Evolutionary conservation across 257 asterid genomes (phyloP).

Genomic region (Solanum chilense): DNA sequence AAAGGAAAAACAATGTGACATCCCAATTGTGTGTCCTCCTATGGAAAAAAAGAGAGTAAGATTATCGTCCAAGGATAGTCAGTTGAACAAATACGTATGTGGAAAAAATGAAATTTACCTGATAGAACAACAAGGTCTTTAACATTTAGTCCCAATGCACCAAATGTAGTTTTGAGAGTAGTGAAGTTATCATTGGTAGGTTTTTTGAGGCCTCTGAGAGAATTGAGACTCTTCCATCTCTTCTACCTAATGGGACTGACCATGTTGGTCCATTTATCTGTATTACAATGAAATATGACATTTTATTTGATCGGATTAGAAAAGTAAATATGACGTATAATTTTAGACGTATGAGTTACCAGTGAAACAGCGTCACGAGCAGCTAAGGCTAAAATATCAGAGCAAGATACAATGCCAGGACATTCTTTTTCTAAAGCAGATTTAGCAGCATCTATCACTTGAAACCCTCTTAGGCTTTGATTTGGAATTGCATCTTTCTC

Average conservation of each 20-base stretch:
- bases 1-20: background rate
- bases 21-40: background rate
- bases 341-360: constrained; percentile 8
- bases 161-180: constrained; percentile 12
- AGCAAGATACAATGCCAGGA: constrained; percentile 57
- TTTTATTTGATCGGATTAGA: background rate
- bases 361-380: constrained; percentile 47
- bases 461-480: constrained; percentile 39
- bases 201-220: constrained; percentile 24
- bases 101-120: background rate
- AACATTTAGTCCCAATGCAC: constrained; percentile 5
- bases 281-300: background rate
- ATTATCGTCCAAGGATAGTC: background rate
- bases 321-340: background rate
- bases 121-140: constrained; percentile 23
- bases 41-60: background rate
- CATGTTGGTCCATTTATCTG: constrained; percentile 59
- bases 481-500: constrained; percentile 56
- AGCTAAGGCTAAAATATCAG: constrained; percentile 57
- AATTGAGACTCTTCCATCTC: constrained; percentile 54
- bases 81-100: no score
- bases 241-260: constrained; percentile 61
- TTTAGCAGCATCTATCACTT: constrained; percentile 56
- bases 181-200: constrained; percentile 6
- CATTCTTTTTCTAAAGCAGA: constrained; percentile 37